A percentile compares a stretch with the other conserved stretches of the same genome.
Evolutionary conservation across 2,329 filamentous ascomycete genomes (phyloP).

Genomic region (Microcyclospora tardicrescens): DNA sequence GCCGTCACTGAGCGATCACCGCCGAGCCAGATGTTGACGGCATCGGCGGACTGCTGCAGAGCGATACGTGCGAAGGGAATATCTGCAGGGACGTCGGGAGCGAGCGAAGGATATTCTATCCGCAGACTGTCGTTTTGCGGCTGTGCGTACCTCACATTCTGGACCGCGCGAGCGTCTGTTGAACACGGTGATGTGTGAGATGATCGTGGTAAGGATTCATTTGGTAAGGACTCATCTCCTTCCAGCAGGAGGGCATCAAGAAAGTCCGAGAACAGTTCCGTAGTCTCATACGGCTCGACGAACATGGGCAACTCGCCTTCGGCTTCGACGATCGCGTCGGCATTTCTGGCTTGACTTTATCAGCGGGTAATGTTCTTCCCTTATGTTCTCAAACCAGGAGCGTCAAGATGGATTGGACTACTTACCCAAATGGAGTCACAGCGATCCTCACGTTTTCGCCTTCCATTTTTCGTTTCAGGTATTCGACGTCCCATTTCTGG

Average conservation of each 20-base stretch:
- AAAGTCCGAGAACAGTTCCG: conserved; percentile 49
- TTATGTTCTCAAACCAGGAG: conserved; percentile 1
- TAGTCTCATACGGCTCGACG: conserved; percentile 59
- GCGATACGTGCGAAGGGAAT: conserved; percentile 65
- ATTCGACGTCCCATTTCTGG: conserved; percentile 48
- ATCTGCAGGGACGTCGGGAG: conserved; percentile 47
- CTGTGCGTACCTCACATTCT: too few species aligned
- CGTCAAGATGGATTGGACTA: conserved; percentile 6
- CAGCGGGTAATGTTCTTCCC: too few species aligned
- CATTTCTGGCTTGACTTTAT: conserved; percentile 33
- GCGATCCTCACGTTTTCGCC: conserved; percentile 57
- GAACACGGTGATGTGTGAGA: too few species aligned
- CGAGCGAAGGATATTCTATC: conserved; percentile 54
- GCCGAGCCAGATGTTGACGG: conserved; percentile 74
- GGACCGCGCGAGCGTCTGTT: too few species aligned
- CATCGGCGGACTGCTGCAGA: conserved; percentile 54
- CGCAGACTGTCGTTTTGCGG: conserved; percentile 64
- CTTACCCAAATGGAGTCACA: conserved; percentile 58
- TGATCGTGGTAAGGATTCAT: too few species aligned
- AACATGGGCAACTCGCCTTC: conserved; percentile 41
- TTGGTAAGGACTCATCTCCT: background rate
- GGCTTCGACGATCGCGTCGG: conserved; percentile 51
- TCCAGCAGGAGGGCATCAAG: conserved; percentile 47
- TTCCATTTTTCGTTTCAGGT: conserved; percentile 43
- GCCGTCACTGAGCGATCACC: conserved; percentile 57